A percentile compares a stretch with the other conserved stretches of the same genome.
Conservation (phyloP, 2,329 filamentous ascomycete species). For the Botryotinia narcissicola region DNA sequence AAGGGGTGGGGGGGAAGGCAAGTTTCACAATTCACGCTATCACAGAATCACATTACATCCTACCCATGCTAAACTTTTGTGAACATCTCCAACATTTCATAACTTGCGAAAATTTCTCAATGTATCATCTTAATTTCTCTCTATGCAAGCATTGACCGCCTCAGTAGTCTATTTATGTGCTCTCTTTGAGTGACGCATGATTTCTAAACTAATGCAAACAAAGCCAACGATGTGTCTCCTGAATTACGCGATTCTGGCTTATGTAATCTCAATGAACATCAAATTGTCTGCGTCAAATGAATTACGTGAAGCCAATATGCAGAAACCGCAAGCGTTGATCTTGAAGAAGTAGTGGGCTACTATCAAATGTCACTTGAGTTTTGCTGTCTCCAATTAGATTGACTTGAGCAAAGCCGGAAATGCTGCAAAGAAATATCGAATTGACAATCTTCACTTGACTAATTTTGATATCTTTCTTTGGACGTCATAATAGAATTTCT, state of each 20-base stretch:
- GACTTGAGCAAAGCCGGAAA: not conserved
- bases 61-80: not conserved
- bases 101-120: not conserved
- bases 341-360: too few relatives aligned
- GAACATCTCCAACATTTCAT: not conserved
- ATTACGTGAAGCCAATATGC: not conserved
- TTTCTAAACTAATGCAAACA: not conserved
- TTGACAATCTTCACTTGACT: not conserved
- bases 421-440: not conserved
- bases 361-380: too few relatives aligned
- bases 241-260: not conserved
- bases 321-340: not conserved
- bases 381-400: too few relatives aligned
- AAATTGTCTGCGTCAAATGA: not conserved
- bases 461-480: too few relatives aligned
- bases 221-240: not conserved
- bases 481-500: too few relatives aligned
- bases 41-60: not conserved
- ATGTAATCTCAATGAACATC: not conserved
- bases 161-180: not conserved
- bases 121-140: not conserved
- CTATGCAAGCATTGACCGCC: fast-evolving
- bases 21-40: not conserved
- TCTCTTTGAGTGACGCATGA: not conserved
- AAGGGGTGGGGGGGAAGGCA: too few relatives aligned